Evolutionary conservation across 768 basidiomycete species (phyloP), one percentile per base, ranked within the genome.

Genomic region (Suillus subluteus): DNA sequence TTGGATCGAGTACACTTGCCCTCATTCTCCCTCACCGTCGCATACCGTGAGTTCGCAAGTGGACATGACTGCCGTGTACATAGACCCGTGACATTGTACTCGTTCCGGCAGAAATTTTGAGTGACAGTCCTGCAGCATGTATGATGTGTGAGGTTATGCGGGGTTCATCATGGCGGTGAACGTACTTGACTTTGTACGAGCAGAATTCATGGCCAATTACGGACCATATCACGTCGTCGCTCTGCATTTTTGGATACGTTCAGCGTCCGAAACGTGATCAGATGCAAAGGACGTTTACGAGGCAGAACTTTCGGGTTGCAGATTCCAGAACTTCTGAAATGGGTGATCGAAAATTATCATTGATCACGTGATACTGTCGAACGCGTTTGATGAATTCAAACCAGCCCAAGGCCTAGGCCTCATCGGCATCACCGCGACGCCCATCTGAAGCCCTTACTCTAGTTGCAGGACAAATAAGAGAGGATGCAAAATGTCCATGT

Each of bases 121-220:
- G 95, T 98, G 2, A 88, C 83, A 1, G 97, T 97, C 79, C 96
- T 97, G 76, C 26, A 54, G 9, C 16, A 15, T 38, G 50, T 18
- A 66, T 67, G n/a, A 12, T 16, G 8, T 54, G 63, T 70, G 65
- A 67, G 37, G 21, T 63, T 71, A 40, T 21, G 61, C 35, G 48
- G 11, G 37, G 50, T 58, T 37, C 46, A 18, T 32, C 12, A 56
- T 38, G 44, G 16, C 59, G 65, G 56, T 12, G 38, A 30, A 83
- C 94, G 76, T 72, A 96, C 97, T 97, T 99, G 84, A 99, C 96
- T 92, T 98, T 99, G 80, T 97, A 99, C 0, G 97, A 98, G 83
- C 98, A 99, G 79, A 98, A 98, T 73, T 95, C 94, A 65, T 88
- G 86, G 79, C 94, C 95, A 76, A 96, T 95, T 38, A 96, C 93